Conservation (phyloP, 1,284 basidiomycete species). For the Puccinia polysora region DNA sequence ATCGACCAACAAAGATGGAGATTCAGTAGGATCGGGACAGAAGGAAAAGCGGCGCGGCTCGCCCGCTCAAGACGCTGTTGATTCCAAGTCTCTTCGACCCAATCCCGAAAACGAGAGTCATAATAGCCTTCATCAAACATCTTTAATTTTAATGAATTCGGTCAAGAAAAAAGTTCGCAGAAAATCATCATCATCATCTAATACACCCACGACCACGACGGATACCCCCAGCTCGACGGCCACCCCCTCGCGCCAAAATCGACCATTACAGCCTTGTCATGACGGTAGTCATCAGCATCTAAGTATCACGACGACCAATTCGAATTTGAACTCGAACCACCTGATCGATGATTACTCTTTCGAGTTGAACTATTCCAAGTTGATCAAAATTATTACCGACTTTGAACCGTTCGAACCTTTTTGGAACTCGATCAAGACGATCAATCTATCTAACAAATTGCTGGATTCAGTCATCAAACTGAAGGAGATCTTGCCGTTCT, state of each 20-base stretch:
- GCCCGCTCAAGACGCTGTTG: not conserved
- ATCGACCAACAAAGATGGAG: conserved; percentile 3
- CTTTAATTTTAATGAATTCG: conserved; percentile 19
- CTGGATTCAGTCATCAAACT: conserved; percentile 84
- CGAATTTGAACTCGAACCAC: conserved; percentile 17
- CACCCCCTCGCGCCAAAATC: not conserved
- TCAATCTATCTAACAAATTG: conserved; percentile 73
- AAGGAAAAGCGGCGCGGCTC: not conserved
- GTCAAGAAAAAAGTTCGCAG: conserved; percentile 26
- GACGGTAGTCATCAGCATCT: not conserved
- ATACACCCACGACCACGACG: conserved; percentile 9
- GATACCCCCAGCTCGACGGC: not conserved
- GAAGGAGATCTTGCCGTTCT: conserved; percentile 83
- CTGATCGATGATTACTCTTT: conserved; percentile 75
- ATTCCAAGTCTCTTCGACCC: not conserved
- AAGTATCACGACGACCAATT: conserved; percentile 14
- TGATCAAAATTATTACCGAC: conserved; percentile 89
- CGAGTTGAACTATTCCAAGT: conserved; percentile 78
- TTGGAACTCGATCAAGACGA: conserved; percentile 74
- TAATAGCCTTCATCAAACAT: conserved; percentile 23
- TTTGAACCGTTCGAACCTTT: conserved; percentile 89
- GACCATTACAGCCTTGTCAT: not conserved
- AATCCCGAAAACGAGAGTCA: conserved; percentile 18
- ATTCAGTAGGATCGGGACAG: conserved; percentile 14
- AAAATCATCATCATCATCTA: conserved; percentile 24